Base-by-base conservation (phyloP, 2,329 filamentous ascomycete genomes). In the Trichoderma sp. region DNA sequence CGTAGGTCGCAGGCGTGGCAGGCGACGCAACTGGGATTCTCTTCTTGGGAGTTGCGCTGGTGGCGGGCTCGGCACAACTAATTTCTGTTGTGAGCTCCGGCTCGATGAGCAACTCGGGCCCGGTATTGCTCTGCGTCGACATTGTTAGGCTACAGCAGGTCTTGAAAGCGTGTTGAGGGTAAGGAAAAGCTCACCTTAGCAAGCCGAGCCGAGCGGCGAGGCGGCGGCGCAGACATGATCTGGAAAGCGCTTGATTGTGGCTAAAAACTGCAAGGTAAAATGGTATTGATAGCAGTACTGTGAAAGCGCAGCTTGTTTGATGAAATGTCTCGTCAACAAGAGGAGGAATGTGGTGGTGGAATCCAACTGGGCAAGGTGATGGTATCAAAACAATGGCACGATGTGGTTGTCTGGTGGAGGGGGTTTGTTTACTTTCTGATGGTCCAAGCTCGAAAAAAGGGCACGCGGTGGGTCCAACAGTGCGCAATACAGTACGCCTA, bases 1-100 rank as follows among this genome's bases (percentile, higher is more conserved):
- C 85, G 4, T 89, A 88, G 16, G 85, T 86, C 49, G 87, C 87
- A 5, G 93, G 93, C 1, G 91, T 90, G 32, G 75, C 76, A 4
- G 81, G 81, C 59, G 74, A 77, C 61, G 74, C 73, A 55, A 75
- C 76, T 63, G 75, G 72, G 68, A 77, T 72, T 59, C 75, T 70
- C 68, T 74, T 76, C 63, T 73, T 75, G 52, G 73, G 72, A 30
- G 68, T 70, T 5, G 74, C 70, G 26, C 74, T n/a, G 21, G 43
- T 59, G 64, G 34, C 54, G 54, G 52, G 39, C 52, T 58, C 64
- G 24, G 51, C 54, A 66, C 39, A 39, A 21, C 49, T 28, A 28
- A 37, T 7, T 11, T 16, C 52, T n/a, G 14, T 66, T 10, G 54
- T 28, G 28, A 26, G 16, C 54, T 66, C 64, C n/a, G 43, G 28